Evolutionary conservation across 2,329 filamentous ascomycete genomes (phyloP), one percentile per base, ranked within the genome.

Genomic region (Epichloe hybrida): DNA sequence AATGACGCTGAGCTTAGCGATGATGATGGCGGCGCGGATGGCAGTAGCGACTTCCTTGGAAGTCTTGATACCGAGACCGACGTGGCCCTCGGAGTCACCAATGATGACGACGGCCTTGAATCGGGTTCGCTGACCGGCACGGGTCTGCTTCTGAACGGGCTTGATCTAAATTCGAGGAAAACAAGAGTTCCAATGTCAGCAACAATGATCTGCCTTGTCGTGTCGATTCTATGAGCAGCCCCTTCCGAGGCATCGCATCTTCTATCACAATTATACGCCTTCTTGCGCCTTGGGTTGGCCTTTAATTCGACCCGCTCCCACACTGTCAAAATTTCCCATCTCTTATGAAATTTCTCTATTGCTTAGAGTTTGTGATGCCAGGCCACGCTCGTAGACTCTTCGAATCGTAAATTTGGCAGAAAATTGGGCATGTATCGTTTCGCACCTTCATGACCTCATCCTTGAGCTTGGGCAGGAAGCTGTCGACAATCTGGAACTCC

Each of bases 41-140:
- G 93, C 93, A 64, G 93, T 98, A 62, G 93, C 93, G 69, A 98
- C 93, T 86, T 98, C 93, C 86, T 98, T 98, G 75, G 91, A 97
- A 72, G 93, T 98, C 88, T 98, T 98, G 86, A 98, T 98, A 68
- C 93, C 93, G 72, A 98, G 90, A 83, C 93, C 93, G 69, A 98
- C 90, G 81, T 98, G 93, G 66, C 93, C 93, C 81, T 96, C 90
- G 57, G 88, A 93, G 79, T 98, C 93, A 76, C 93, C 93, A 70
- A 98, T 98, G 76, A 98, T 90, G 72, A 98, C 93, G 69, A 98
- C 95, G 71, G 93, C 93, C 90, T 98, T 98, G 85, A 98, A 98
- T 67, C 93, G 90, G 71, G 93, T 98, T 73, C 93, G 93, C 83
- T 98, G 93, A 93, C 93, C 93, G 78, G 93, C 93, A 83, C 93